Evolutionary conservation across 2,329 filamentous ascomycete species (phyloP).

Genomic region (Zalaria obscura): DNA sequence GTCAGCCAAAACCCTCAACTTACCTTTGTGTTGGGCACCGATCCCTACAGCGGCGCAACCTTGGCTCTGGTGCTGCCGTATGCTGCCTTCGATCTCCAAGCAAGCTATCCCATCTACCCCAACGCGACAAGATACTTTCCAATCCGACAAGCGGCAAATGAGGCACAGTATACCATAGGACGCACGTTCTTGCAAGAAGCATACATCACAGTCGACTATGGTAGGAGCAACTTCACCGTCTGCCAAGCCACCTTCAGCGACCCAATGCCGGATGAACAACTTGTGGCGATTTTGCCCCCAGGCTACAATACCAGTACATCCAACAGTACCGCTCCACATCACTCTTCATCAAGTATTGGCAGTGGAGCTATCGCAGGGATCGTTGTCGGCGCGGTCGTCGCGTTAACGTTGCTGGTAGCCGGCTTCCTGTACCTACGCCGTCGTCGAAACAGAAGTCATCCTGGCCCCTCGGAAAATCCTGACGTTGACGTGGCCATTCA

Average conservation of each 20-base stretch:
- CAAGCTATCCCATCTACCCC: constrained; percentile 11
- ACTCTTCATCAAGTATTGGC: constrained; percentile 3
- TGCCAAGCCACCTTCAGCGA: constrained; percentile 42
- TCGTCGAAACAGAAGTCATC: neutral
- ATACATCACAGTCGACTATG: constrained; percentile 25
- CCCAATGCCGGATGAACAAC: constrained; percentile 23
- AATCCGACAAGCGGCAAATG: constrained; percentile 20
- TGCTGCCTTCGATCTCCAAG: constrained; percentile 21
- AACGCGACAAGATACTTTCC: constrained; percentile 21
- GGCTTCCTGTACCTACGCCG: neutral
- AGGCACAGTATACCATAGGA: constrained; percentile 23
- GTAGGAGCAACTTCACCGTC: constrained; percentile 22
- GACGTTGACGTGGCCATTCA: too few relatives aligned
- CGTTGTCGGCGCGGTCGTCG: constrained; percentile 3
- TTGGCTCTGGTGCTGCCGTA: constrained; percentile 22
- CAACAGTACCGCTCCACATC: neutral
- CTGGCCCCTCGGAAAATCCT: too few relatives aligned
- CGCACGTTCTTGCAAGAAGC: constrained; percentile 26
- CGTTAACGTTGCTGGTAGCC: neutral
- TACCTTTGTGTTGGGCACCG: constrained; percentile 35
- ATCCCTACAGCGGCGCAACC: constrained; percentile 4
- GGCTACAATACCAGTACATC: neutral
- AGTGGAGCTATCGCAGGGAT: constrained; percentile 6
- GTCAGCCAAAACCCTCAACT: constrained; percentile 35
- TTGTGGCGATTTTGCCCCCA: constrained; percentile 16